Conservation (phyloP, 176 grass and related monocot genomes). For the Areca catechu region DNA sequence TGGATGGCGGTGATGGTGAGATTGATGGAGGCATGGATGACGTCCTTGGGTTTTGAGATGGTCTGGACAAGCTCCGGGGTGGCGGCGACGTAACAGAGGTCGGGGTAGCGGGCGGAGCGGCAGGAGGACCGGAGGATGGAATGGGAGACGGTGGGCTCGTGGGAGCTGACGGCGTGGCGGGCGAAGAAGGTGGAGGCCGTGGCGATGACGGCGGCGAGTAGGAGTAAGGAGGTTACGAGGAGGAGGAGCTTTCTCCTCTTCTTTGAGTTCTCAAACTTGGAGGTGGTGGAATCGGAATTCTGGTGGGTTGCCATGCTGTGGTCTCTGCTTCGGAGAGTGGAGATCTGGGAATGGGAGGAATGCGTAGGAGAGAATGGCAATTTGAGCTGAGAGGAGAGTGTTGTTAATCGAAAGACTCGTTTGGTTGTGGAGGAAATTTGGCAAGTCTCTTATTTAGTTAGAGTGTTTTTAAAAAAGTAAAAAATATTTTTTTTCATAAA, state of each 20-base stretch:
- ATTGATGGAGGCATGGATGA: constrained; percentile 21
- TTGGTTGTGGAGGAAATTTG: too few species aligned
- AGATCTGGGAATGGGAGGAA: too few species aligned
- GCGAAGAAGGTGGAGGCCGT: not conserved
- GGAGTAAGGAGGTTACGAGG: not conserved
- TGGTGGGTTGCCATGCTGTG: too few species aligned
- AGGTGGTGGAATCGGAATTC: too few species aligned
- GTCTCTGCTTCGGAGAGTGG: too few species aligned
- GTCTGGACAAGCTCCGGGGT: not conserved
- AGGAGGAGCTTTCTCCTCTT: not conserved
- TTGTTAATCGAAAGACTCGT: too few species aligned
- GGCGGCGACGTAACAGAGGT: constrained; percentile 8
- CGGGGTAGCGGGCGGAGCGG: constrained; percentile 7
- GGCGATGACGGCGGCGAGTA: not conserved
- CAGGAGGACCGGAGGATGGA: constrained; percentile 3
- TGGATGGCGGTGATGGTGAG: constrained; percentile 14
- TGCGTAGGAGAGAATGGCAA: too few species aligned
- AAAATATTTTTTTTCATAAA: too few species aligned
- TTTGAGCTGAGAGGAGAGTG: too few species aligned
- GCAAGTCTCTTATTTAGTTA: too few species aligned
- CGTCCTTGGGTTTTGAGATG: constrained; percentile 19
- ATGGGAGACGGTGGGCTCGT: not conserved
- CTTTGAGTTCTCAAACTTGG: not conserved
- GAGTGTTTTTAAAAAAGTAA: too few species aligned
- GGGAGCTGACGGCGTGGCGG: not conserved